Base-by-base conservation (phyloP, 768 basidiomycete genomes). In the Amanita phalloides region DNA sequence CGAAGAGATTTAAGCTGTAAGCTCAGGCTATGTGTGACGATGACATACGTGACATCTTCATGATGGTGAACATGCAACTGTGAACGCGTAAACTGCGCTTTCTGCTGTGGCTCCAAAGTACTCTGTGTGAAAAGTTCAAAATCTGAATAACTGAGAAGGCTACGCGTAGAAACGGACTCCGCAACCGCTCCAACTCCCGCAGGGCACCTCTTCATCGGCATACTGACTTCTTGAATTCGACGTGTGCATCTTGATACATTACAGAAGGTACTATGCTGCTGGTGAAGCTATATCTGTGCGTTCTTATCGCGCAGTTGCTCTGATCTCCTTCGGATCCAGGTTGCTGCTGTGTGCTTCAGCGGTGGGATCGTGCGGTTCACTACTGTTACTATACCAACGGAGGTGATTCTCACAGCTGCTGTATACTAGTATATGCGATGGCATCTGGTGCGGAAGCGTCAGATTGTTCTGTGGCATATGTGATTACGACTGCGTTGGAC, bases 1-100 rank as follows among this genome's bases (percentile, higher is more conserved):
- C 51, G 78, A 86, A 54, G 90, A 90, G 67, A 75, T 92, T 42
- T 90, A 74, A 64, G 20, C 11, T 26, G 26, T 26, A n/a, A n/a
- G n/a, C n/a, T n/a, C n/a, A n/a, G n/a, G n/a, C n/a, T n/a, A n/a
- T n/a, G 28, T 30, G 28, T 9, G 28, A 17, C 17, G 17, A 17
- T 17, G 17, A 28, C 26, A 28, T 28, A 37, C 36, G 36, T 37
- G 36, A 37, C 36, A 37, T 37, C 36, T 17, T 17, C 17, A 17
- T 17, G 17, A 17, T 17, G 17, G 17, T 17, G 17, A 17, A 17
- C 17, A 17, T 17, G 17, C 17, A 17, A 17, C 17, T 17, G 17
- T 17, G 25, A 25, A 25, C 25, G 25, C 4, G 25, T 17, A 17
- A 25, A 25, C 25, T 3, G 13, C 23, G 21, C 9, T 13, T 43